A percentile compares a stretch with the other conserved stretches of the same genome.
phyloP scores from a whole-genome alignment of 2,329 filamentous ascomycete species.

The Aspergillus vadensis region DNA sequence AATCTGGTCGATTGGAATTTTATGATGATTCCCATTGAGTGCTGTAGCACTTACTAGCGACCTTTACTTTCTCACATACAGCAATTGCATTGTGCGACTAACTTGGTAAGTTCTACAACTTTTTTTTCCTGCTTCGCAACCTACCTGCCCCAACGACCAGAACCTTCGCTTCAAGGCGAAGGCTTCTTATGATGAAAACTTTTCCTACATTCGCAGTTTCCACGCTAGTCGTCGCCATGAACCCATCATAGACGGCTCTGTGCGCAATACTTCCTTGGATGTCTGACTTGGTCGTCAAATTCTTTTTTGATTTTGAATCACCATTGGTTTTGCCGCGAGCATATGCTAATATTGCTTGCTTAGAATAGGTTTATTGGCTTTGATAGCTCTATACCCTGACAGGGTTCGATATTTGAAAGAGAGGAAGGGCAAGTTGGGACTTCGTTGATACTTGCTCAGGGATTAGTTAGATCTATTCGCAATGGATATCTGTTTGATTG shows the following conservation, averaged over 20 bases:
- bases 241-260: slow-evolving; percentile 39
- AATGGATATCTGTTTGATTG: not conserved
- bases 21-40: slow-evolving; percentile 8
- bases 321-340: slow-evolving; percentile 20
- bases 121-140: not conserved
- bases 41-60: not conserved
- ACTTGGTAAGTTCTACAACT: slow-evolving; percentile 5
- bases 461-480: not conserved
- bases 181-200: slow-evolving; percentile 44
- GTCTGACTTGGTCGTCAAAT: slow-evolving; percentile 30
- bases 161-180: slow-evolving; percentile 11
- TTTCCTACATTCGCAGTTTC: slow-evolving; percentile 48
- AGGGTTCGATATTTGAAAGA: too few species aligned
- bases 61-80: not conserved
- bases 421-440: not conserved
- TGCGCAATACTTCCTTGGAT: slow-evolving; percentile 44
- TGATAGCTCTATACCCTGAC: not conserved
- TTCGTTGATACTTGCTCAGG: too few species aligned
- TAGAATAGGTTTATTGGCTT: not conserved
- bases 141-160: slow-evolving; percentile 17
- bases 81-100: not conserved
- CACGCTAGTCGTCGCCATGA: slow-evolving; percentile 42
- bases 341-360: slow-evolving; percentile 12
- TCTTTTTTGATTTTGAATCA: not conserved
- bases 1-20: slow-evolving; percentile 1